A percentile compares a stretch with the other conserved stretches of the same genome.
These are phyloP conservation scores for Fonsecaea monophora DNA, from an alignment of 2,329 filamentous ascomycete genomes.

Conservation along the genomic window DNA sequence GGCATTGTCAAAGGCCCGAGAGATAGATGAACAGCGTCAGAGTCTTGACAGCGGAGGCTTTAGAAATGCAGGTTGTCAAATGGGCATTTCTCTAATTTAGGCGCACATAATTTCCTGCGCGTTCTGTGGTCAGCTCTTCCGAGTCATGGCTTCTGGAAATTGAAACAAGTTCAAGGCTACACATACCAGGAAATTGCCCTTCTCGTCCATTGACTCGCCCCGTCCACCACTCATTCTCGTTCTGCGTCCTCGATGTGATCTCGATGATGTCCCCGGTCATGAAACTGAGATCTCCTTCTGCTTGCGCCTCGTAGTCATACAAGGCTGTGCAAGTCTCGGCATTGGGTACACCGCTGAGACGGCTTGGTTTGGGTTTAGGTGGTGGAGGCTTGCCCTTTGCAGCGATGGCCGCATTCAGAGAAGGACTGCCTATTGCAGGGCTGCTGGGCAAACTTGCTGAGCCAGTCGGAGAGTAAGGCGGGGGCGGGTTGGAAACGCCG, in stretches of 20 bases:
- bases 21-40: background rate
- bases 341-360: constrained; percentile 68
- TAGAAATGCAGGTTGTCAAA: background rate
- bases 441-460: constrained; percentile 49
- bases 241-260: constrained; percentile 80
- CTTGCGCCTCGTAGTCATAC: constrained; percentile 96
- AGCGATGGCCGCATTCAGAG: constrained; percentile 54
- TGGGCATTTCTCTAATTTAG: constrained; percentile 43
- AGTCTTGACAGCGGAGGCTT: background rate
- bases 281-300: constrained; percentile 92
- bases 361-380: constrained; percentile 81
- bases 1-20: background rate
- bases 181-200: constrained; percentile 92
- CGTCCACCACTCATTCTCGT: constrained; percentile 97
- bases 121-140: background rate
- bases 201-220: constrained; percentile 79
- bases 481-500: constrained; percentile 67
- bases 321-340: constrained; percentile 85
- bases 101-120: constrained; percentile 51
- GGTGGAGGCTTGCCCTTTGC: constrained; percentile 70
- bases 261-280: constrained; percentile 87
- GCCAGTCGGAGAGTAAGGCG: constrained; percentile 67
- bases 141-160: background rate
- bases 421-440: constrained; percentile 53
- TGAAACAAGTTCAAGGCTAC: background rate